These are phyloP conservation scores for Geranium rotundifolium DNA, from an alignment of 345 rosid genomes.

Conservation along the genomic window DNA sequence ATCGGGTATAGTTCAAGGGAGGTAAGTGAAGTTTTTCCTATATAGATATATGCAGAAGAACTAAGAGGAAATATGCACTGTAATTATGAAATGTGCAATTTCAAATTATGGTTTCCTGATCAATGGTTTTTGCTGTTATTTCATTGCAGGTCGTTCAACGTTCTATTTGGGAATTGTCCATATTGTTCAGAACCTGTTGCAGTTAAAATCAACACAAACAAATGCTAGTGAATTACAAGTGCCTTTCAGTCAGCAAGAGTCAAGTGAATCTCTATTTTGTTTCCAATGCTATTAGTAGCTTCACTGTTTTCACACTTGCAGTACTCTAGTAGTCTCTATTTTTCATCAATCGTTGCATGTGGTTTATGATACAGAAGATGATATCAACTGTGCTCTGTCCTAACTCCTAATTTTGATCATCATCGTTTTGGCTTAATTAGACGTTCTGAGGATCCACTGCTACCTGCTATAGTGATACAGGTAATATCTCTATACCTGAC, in stretches of 20 bases:
- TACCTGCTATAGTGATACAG: neutral
- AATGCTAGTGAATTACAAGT: neutral
- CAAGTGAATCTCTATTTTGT: neutral
- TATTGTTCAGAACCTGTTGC: conserved; percentile 71
- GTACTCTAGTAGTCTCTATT: too few relatives aligned
- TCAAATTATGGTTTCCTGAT: conserved; percentile 4
- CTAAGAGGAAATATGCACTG: too few relatives aligned
- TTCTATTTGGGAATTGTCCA: conserved; percentile 68
- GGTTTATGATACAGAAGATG: neutral
- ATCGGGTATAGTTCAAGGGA: neutral
- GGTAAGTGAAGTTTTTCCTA: too few relatives aligned
- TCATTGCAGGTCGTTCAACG: conserved; percentile 56
- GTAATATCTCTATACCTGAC: too few relatives aligned
- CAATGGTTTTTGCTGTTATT: conserved; percentile 1
- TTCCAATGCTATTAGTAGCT: too few relatives aligned
- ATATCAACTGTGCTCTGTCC: neutral
- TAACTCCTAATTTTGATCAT: neutral
- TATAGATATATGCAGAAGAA: neutral
- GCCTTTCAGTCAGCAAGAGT: neutral
- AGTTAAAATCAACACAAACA: conserved; percentile 31
- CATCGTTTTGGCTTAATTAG: neutral
- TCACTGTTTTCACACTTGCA: too few relatives aligned
- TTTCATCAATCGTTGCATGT: neutral
- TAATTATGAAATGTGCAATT: neutral
- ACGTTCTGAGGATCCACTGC: neutral